Base-by-base conservation (phyloP, 129 eudicot species). In the Lactuca saligna region DNA sequence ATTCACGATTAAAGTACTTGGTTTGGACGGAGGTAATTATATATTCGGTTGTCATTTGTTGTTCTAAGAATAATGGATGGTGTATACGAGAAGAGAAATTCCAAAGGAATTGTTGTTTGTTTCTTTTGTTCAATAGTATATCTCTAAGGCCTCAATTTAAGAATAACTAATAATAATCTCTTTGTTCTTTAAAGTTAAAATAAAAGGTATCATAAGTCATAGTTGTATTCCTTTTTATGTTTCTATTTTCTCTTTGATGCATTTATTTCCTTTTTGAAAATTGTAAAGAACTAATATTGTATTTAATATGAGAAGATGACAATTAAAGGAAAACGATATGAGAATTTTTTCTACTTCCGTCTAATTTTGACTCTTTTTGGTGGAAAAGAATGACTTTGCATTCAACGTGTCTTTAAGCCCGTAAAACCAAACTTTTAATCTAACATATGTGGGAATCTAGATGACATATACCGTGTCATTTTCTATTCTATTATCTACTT, bases 301-400 rank as follows among this genome's bases (percentile, higher is more conserved):
- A 64, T 64, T 29, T 32, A 44, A 44, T 16, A 29, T 16, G 5
- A 29, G 42, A 69, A 39, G 14, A 39, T 70, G 75, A 70, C 65
- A 66, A 12, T 54, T 8, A 48, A 46, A 46, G 41, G 79, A 58
- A 65, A 68, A 75, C 50, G 60, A 75, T 48, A 34, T 46, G 12
- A 58, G 68, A 5, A 66, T 66, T 57, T 57, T 68, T 46, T 46
- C 51, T 66, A 15, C 46, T 7, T 41, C 38, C 11, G 67, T 66
- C 73, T 20, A 75, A 66, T 44, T 44, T 75, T 75, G 79, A 67
- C 74, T 5, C 57, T 33, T 50, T 66, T 58, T 67, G 17, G 59
- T 33, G 35, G 68, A 57, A 75, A 75, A 75, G 55, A 58, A 75
- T 66, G 79, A 75, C 67, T 66, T 75, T 75, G 79, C 73, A 8